Percentiles rank a stretch among this genome's conserved stretches.
phyloP scores from a whole-genome alignment of 257 asterid genomes.

The Scutellaria baicalensis region DNA sequence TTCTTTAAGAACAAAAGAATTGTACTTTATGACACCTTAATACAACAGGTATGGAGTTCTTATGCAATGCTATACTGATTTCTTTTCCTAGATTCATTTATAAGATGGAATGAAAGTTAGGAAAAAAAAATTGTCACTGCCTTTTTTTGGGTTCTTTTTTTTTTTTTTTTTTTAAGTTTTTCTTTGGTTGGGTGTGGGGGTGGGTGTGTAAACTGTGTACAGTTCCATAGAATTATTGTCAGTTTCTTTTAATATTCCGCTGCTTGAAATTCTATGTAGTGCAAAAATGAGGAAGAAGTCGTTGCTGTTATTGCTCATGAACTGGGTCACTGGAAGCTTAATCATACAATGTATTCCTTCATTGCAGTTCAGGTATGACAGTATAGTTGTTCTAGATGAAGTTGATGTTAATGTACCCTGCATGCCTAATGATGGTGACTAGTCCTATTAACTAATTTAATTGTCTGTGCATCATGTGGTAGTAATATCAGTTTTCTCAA shows the following conservation, averaged over 20 bases:
- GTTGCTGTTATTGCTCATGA: slow-evolving; percentile 99
- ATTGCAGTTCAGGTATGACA: slow-evolving; percentile 83
- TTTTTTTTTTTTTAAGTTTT: neutral
- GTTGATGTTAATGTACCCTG: neutral
- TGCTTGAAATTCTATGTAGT: slow-evolving; percentile 37
- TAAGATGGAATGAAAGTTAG: too few species aligned
- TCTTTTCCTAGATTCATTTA: neutral
- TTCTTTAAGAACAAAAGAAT: slow-evolving; percentile 91
- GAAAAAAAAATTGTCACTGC: neutral
- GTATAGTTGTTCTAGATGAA: neutral
- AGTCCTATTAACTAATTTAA: neutral
- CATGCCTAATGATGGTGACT: neutral
- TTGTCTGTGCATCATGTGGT: neutral
- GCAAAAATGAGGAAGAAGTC: slow-evolving; percentile 93
- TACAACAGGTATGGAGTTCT: slow-evolving; percentile 73
- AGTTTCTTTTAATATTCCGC: neutral
- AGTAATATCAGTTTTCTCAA: neutral
- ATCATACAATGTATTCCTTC: slow-evolving; percentile 86
- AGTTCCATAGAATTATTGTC: neutral
- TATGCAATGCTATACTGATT: neutral
- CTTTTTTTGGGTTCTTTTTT: neutral
- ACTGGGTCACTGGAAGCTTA: slow-evolving; percentile 98
- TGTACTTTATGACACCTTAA: slow-evolving; percentile 91
- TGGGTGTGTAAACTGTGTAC: neutral
- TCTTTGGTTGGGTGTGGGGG: too few species aligned